Percentiles rank a stretch among this genome's conserved stretches.
These are phyloP conservation scores for Candida nemodendra DNA, from an alignment of 805 yeast species.

Conservation along the genomic window DNA sequence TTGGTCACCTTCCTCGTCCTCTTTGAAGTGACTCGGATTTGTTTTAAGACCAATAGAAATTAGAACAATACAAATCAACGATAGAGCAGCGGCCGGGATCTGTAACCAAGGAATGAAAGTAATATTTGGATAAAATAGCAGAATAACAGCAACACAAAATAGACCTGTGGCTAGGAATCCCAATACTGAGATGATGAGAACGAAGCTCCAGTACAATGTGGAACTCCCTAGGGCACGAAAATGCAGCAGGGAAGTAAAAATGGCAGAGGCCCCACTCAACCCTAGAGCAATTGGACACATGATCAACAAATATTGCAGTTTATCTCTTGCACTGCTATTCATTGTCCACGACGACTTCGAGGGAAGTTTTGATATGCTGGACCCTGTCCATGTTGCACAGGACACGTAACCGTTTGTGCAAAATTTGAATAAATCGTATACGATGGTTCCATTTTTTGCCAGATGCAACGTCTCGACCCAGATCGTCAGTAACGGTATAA, in stretches of 20 bases:
- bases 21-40: conserved; percentile 12
- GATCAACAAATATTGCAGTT: conserved; percentile 53
- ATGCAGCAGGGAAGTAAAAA: conserved; percentile 38
- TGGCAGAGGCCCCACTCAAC: conserved; percentile 46
- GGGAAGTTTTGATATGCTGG: conserved; percentile 32
- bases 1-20: conserved; percentile 16
- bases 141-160: conserved; percentile 51
- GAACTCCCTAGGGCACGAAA: conserved; percentile 17
- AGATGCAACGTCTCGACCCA: too few species aligned
- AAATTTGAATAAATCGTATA: too few species aligned
- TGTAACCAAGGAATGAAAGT: conserved; percentile 74
- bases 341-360: conserved; percentile 48
- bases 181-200: conserved; percentile 45
- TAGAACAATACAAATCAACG: conserved; percentile 50
- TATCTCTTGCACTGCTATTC: conserved; percentile 43
- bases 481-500: conserved; percentile 58
- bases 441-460: too few species aligned
- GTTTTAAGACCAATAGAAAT: conserved; percentile 38
- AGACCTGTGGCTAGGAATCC: conserved; percentile 56
- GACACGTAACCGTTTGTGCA: too few species aligned
- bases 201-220: conserved; percentile 37
- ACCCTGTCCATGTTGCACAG: too few species aligned
- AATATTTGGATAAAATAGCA: conserved; percentile 63
- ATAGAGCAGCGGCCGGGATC: conserved; percentile 62
- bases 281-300: conserved; percentile 69